Base-by-base conservation (phyloP, 208 protist species). In the Trypanosoma avium region DNA sequence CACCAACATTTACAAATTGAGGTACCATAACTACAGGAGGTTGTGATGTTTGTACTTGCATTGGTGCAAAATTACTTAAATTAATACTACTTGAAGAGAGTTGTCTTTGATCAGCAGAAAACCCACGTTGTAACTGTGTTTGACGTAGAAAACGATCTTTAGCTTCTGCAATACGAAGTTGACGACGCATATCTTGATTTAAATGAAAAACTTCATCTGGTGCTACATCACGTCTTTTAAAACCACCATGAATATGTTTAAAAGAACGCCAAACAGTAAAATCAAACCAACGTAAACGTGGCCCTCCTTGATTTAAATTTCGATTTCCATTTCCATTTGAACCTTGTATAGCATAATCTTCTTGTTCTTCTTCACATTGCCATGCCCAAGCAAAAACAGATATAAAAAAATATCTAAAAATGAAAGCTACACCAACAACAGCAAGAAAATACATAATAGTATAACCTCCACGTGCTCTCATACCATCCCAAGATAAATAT, bases 221-320 rank as follows among this genome's bases (percentile, higher is more conserved):
- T 7, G 90, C 87, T 36, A 96, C 86, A 63, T 96, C 83, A 21
- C 90, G 84, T 10, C 90, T 82, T 52, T 85, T 68, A 61, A 96
- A 96, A 43, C 90, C 90, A 62, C 89, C 89, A 61, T 95, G 89
- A 38, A 95, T 88, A 61, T 95, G 89, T 77, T 95, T 95, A 75
- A 95, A 95, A 32, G 89, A 95, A 29, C 89, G 86, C 86, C 89
- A 95, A 27, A 95, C 84, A 42, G 82, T 92, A 75, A 87, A 95
- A 59, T 95, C 89, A 77, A 95, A 95, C 82, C 88, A 95, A 40
- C 77, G 86, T 48, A 92, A 75, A 6, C 75, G 81, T 8, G 36
- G 17, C 12, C 35, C 48, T 17, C 53, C 57, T 33, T 63, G 33
- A 50, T 61, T 60, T 36, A 66, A 47, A 57, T 47, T 50, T 58